Evolutionary conservation across 345 rosid genomes (phyloP).

Genomic region (Eutrema yunnanense): DNA sequence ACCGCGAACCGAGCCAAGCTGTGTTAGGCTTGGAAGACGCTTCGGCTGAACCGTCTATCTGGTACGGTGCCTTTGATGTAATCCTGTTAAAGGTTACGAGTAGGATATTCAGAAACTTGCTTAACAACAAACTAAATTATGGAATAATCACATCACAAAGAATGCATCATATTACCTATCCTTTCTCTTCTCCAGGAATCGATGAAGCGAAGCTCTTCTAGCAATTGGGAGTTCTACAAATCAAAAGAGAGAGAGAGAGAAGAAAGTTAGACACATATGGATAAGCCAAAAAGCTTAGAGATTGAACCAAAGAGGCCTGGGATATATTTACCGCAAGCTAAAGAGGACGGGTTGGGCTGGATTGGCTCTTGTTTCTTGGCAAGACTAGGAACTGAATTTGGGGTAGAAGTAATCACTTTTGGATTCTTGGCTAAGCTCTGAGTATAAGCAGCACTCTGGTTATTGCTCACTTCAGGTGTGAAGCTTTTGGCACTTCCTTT

Average conservation of each 20-base stretch:
- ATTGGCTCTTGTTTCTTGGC: slow-evolving; percentile 25
- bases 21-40: slow-evolving; percentile 38
- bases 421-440: slow-evolving; percentile 19
- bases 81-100: slow-evolving; percentile 35
- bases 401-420: slow-evolving; percentile 28
- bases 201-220: slow-evolving; percentile 84
- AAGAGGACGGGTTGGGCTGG: slow-evolving; percentile 32
- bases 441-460: slow-evolving; percentile 11
- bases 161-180: slow-evolving; percentile 28
- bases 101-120: not conserved
- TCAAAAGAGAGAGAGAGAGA: not conserved
- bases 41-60: slow-evolving; percentile 16
- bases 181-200: slow-evolving; percentile 90
- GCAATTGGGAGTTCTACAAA: slow-evolving; percentile 79
- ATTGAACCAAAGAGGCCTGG: not conserved
- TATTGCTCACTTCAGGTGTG: slow-evolving; percentile 5
- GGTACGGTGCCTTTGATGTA: slow-evolving; percentile 60
- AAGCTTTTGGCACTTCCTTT: slow-evolving; percentile 36
- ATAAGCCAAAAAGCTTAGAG: not conserved
- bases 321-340: slow-evolving; percentile 45
- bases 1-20: slow-evolving; percentile 53
- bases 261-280: not conserved
- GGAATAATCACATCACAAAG: not conserved
- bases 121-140: not conserved
- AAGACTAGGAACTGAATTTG: slow-evolving; percentile 26